These are phyloP conservation scores for Auxenochlorella protothecoides DNA, from an alignment of 139 green algal species.

Conservation along the genomic window DNA sequence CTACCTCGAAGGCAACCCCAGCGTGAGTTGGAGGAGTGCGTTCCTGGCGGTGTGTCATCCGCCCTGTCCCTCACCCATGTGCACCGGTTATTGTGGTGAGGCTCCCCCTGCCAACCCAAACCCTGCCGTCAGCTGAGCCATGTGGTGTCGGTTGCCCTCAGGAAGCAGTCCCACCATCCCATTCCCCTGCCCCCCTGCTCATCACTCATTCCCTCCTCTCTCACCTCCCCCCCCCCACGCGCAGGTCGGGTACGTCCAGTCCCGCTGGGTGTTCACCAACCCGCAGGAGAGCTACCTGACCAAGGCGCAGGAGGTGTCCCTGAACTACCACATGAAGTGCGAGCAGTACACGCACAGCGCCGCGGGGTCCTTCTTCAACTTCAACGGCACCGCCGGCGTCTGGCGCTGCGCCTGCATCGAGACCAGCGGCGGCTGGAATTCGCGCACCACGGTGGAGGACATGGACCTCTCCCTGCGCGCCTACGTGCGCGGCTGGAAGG, in stretches of 20 bases:
- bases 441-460: conserved; percentile 88
- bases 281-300: conserved; percentile 75
- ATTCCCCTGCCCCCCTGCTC: too few species aligned
- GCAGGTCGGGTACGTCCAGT: conserved; percentile 62
- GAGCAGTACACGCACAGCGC: conserved; percentile 70
- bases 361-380: conserved; percentile 77
- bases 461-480: conserved; percentile 79
- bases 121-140: too few species aligned
- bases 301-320: conserved; percentile 51
- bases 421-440: conserved; percentile 82
- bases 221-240: not conserved
- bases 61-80: too few species aligned
- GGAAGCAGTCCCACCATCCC: not conserved
- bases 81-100: not conserved
- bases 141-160: not conserved
- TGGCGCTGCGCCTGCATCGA: conserved; percentile 64
- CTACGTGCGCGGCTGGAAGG: conserved; percentile 74
- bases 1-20: conserved; percentile 45
- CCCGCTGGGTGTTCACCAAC: conserved; percentile 76
- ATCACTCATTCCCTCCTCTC: too few species aligned
- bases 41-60: too few species aligned
- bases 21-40: too few species aligned
- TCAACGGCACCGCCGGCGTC: conserved; percentile 77
- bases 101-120: not conserved
- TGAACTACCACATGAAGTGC: conserved; percentile 81